Base-by-base conservation (phyloP, 345 rosid genomes). In the Lumnitzera littorea region DNA sequence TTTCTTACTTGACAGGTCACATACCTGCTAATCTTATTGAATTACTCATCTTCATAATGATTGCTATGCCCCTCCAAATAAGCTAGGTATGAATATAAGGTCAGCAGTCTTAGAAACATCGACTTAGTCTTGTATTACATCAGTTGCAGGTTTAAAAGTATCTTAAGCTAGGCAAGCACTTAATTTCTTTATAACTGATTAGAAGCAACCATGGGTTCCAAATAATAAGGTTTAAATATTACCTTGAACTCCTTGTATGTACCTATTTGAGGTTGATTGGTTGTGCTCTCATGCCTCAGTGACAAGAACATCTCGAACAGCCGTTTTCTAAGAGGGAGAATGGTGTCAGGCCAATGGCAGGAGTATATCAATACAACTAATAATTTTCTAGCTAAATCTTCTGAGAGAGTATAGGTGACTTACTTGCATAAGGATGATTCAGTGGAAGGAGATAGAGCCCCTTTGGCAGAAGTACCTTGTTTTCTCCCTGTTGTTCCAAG, bases 401-500 rank as follows among this genome's bases (percentile, higher is more conserved):
- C 43, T 36, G 7, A 36, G 43, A 36, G 11, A 36, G 7, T 4
- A 36, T 36, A 36, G 43, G 43, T 36, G 43, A 23, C 88, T 75
- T 82, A 89, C 98, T 92, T 92, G 96, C 97, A 87, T 67, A 92
- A 64, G 62, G 72, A 84, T 72, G 97, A 85, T 64, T 80, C 80
- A 1, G 96, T 86, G 52, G 97, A 81, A 63, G 84, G 95, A 66
- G 77, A 82, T 62, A 80, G 68, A 46, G 96, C 89, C 62, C 91
- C 89, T 83, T 82, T 92, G 50, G 90, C 78, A 58, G 97, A 89
- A 50, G 97, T 82, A 27, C 99, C 99, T 72, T 90, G 99, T 77
- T 90, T 90, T 74, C 96, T 84, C 50, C 99, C 97, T 0, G 86
- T 86, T 53, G 97, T 94, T 67, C 97, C 97, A 58, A 90, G 96